Evolutionary conservation across 1,284 basidiomycete species (phyloP).

Genomic region (Mrakiaceae sp.): DNA sequence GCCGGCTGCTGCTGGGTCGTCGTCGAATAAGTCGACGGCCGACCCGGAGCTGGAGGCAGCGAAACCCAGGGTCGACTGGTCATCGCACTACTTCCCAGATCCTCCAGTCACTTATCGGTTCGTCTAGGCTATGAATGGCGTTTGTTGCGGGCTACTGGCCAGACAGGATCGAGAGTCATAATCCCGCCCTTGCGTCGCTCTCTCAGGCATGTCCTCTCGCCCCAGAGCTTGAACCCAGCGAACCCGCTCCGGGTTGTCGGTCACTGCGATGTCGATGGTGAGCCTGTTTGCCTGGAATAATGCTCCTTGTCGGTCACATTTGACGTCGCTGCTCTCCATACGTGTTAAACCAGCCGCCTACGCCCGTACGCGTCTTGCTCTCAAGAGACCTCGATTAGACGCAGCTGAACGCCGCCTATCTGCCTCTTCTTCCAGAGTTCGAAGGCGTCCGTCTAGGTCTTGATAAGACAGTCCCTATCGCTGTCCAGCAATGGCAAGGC

Average conservation of each 20-base stretch:
- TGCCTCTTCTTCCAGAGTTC: constrained; percentile 44
- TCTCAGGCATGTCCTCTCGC: constrained; percentile 10
- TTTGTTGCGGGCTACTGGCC: background rate
- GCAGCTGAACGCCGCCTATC: constrained; percentile 18
- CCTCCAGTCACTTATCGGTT: background rate
- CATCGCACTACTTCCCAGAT: background rate
- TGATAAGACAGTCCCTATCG: constrained; percentile 60
- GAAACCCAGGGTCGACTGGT: too few species aligned
- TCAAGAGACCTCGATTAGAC: background rate
- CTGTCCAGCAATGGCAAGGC: constrained; percentile 84
- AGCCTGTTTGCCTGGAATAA: constrained; percentile 28
- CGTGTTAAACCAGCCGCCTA: constrained; percentile 44
- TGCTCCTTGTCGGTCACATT: background rate
- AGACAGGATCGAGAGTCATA: too few species aligned
- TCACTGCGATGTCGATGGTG: constrained; percentile 78
- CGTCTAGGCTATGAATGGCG: background rate
- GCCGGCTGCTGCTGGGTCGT: too few species aligned
- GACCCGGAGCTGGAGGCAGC: too few species aligned
- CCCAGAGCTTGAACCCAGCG: constrained; percentile 2
- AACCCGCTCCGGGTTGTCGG: constrained; percentile 48
- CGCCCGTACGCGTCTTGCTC: constrained; percentile 38
- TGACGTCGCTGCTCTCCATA: background rate
- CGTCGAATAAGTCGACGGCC: too few species aligned
- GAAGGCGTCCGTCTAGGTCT: constrained; percentile 72
- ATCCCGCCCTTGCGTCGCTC: background rate